Conservation (phyloP, 371 early-diverging fungal species). For the Batrachochytrium dendrobatidis region DNA sequence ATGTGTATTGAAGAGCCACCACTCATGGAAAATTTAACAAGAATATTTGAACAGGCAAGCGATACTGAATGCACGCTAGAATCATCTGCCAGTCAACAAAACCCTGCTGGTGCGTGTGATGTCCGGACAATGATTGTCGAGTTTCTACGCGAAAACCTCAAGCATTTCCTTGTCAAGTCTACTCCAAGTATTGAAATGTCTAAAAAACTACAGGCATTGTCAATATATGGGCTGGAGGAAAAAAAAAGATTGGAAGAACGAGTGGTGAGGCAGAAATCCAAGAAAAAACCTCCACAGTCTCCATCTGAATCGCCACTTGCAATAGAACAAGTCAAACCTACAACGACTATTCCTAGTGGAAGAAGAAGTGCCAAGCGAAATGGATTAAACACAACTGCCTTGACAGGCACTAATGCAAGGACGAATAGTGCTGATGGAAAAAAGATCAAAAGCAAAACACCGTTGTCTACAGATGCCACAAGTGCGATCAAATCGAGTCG, state of each 20-base stretch:
- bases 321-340: too few species aligned
- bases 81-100: neutral
- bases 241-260: neutral
- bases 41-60: neutral
- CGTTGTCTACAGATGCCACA: too few species aligned
- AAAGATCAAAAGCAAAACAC: too few species aligned
- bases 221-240: conserved; percentile 26
- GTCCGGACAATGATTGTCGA: conserved; percentile 18
- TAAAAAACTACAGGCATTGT: conserved; percentile 19
- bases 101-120: neutral
- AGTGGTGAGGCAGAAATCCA: conserved; percentile 5
- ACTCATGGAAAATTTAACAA: neutral
- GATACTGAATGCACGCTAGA: too few species aligned
- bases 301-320: too few species aligned
- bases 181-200: conserved; percentile 22
- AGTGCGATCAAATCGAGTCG: too few species aligned
- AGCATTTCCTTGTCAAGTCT: conserved; percentile 17
- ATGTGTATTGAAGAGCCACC: neutral
- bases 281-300: neutral
- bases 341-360: neutral
- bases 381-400: neutral
- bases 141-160: conserved; percentile 22
- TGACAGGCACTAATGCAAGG: too few species aligned
- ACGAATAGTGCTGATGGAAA: too few species aligned
- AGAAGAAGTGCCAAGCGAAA: neutral